Conservation (phyloP, 2,329 filamentous ascomycete species). For the Sporothrix mexicana region DNA sequence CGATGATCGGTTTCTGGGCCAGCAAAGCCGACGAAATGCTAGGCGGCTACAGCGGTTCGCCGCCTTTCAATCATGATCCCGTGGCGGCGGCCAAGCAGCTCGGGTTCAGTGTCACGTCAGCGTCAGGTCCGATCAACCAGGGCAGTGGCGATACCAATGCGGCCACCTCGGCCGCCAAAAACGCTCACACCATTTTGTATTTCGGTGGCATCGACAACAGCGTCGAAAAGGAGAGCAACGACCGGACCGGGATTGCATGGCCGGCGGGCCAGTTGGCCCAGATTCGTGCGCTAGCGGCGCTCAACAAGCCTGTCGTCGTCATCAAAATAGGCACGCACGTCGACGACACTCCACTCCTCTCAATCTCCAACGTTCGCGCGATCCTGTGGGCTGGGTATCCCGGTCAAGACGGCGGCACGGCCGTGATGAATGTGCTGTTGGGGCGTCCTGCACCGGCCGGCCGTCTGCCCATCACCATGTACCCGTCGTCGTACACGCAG, state of each 20-base stretch:
- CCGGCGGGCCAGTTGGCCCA: conserved; percentile 57
- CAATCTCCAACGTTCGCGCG: conserved; percentile 55
- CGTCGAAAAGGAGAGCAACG: conserved; percentile 58
- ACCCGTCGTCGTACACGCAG: conserved; percentile 57
- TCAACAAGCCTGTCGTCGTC: conserved; percentile 56
- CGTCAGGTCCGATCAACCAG: background rate
- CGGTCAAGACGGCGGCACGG: conserved; percentile 63
- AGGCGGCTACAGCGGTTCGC: conserved; percentile 63
- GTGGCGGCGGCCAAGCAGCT: conserved; percentile 57
- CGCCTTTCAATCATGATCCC: conserved; percentile 62
- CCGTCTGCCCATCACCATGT: conserved; percentile 61
- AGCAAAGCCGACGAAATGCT: conserved; percentile 57
- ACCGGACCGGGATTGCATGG: conserved; percentile 60
- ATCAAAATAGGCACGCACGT: conserved; percentile 58
- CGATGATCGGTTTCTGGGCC: conserved; percentile 63
- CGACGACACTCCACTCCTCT: conserved; percentile 57
- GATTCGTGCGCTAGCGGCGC: conserved; percentile 52
- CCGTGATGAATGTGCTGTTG: conserved; percentile 59
- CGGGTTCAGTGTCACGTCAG: conserved; percentile 45
- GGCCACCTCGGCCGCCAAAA: conserved; percentile 49
- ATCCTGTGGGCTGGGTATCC: conserved; percentile 65
- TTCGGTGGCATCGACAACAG: conserved; percentile 61
- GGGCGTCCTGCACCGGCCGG: conserved; percentile 59
- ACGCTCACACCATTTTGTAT: conserved; percentile 59
- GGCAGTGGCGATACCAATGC: conserved; percentile 43